Percentiles rank a stretch among this genome's conserved stretches.
These are phyloP conservation scores for Erythrophleum fordii DNA, from an alignment of 306 rosid species.

Conservation along the genomic window DNA sequence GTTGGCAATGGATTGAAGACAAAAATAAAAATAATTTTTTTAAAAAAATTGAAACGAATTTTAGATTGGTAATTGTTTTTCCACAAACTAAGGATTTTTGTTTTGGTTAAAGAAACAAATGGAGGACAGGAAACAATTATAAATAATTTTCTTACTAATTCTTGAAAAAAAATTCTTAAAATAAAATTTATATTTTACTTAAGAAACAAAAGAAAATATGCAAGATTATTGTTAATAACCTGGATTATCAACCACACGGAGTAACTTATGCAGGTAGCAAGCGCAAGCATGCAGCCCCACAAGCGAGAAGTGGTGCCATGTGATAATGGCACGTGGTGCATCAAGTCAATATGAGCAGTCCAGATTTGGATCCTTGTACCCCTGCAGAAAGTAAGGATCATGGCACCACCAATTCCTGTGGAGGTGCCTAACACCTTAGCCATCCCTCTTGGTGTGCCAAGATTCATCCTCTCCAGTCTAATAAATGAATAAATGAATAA, in stretches of 20 bases:
- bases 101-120: no score
- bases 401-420: constrained; percentile 57
- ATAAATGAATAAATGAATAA: neutral
- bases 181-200: no score
- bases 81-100: no score
- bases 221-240: constrained; percentile 26
- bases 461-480: constrained; percentile 48
- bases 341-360: constrained; percentile 39
- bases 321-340: constrained; percentile 15
- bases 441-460: constrained; percentile 42
- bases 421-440: constrained; percentile 56
- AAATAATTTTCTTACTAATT: no score
- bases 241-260: constrained; percentile 54
- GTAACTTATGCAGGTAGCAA: constrained; percentile 41
- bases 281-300: constrained; percentile 29
- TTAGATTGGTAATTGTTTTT: no score
- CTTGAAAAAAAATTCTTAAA: no score
- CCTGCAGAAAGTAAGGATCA: constrained; percentile 56
- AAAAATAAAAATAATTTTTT: no score
- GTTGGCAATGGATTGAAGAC: no score
- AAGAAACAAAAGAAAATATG: no score
- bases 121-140: no score
- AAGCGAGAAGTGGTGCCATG: neutral
- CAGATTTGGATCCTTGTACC: constrained; percentile 44
- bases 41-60: no score